phyloP scores from a whole-genome alignment of 768 basidiomycete species.

The Trametes villosa region DNA sequence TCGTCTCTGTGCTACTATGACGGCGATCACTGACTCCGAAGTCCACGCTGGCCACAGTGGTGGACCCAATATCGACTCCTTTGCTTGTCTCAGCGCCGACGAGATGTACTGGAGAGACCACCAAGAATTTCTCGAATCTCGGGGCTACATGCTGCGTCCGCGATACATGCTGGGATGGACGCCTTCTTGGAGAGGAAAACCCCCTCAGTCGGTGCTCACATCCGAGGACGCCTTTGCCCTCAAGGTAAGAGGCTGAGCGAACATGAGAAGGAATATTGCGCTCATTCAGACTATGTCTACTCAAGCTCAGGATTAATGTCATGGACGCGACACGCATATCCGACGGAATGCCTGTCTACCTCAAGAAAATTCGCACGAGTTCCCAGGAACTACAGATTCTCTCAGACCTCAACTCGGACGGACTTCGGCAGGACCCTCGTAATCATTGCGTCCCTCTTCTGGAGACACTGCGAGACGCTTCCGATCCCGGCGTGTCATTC shows the following conservation, averaged over 20 bases:
- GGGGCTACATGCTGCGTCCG: slow-evolving; percentile 33
- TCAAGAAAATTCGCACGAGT: slow-evolving; percentile 13
- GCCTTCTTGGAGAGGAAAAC: slow-evolving; percentile 34
- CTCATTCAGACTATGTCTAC: no score
- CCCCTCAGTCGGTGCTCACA: not conserved
- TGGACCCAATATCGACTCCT: no score
- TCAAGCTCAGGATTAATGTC: not conserved
- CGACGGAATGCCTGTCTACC: slow-evolving; percentile 22
- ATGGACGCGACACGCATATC: slow-evolving; percentile 28
- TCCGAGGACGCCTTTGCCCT: slow-evolving; percentile 4
- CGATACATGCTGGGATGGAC: slow-evolving; percentile 34
- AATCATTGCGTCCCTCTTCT: slow-evolving; percentile 31
- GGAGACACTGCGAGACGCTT: slow-evolving; percentile 4
- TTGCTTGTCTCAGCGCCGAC: no score
- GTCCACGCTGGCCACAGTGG: no score
- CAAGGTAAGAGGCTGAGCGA: not conserved
- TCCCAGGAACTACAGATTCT: slow-evolving; percentile 17
- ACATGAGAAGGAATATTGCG: no score
- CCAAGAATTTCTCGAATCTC: slow-evolving; percentile 9
- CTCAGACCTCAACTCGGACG: slow-evolving; percentile 11
- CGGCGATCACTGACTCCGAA: no score
- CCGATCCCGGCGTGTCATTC: not conserved
- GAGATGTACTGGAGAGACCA: not conserved
- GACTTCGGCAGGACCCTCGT: slow-evolving; percentile 18
- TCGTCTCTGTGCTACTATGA: no score